These are phyloP conservation scores for Ophiocordyceps camponoti-rufipedis DNA, from an alignment of 2,329 filamentous ascomycete species.

Conservation along the genomic window DNA sequence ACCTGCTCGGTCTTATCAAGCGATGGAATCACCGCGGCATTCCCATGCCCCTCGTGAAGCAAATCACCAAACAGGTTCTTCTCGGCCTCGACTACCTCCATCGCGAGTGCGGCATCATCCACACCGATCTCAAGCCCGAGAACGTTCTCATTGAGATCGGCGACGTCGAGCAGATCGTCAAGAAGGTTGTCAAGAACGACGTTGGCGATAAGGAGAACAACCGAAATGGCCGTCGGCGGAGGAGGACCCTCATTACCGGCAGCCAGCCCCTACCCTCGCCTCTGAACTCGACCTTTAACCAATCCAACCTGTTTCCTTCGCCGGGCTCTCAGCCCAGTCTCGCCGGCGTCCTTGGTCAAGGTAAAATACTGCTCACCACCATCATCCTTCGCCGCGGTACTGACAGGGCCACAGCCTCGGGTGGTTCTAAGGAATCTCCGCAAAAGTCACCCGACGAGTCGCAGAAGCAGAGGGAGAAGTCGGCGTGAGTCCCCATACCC, in stretches of 20 bases:
- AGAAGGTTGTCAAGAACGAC: conserved; percentile 82
- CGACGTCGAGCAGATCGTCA: conserved; percentile 96
- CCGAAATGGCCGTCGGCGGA: conserved; percentile 73
- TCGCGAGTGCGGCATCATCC: conserved; percentile 95
- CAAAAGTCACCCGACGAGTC: conserved; percentile 39
- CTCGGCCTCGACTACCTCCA: conserved; percentile 92
- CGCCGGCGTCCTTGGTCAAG: conserved; percentile 67
- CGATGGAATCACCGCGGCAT: conserved; percentile 96
- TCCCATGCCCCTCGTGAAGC: conserved; percentile 89
- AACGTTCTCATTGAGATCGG: conserved; percentile 98
- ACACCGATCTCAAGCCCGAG: conserved; percentile 93
- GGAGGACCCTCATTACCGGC: conserved; percentile 88
- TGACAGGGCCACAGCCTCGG: conserved; percentile 10
- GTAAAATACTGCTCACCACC: conserved; percentile 24
- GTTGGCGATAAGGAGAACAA: conserved; percentile 64
- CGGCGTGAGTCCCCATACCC: conserved; percentile 46
- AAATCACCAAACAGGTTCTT: conserved; percentile 95
- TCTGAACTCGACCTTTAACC: conserved; percentile 78
- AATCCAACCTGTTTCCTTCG: conserved; percentile 49
- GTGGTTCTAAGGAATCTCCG: conserved; percentile 22
- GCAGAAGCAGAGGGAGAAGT: conserved; percentile 79
- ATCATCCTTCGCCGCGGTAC: neutral
- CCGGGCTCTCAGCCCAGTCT: conserved; percentile 56
- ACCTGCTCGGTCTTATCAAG: conserved; percentile 88
- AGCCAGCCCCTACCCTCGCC: conserved; percentile 92